Base-by-base conservation (phyloP, 2,329 filamentous ascomycete species). In the Tolypocladium capitatum region DNA sequence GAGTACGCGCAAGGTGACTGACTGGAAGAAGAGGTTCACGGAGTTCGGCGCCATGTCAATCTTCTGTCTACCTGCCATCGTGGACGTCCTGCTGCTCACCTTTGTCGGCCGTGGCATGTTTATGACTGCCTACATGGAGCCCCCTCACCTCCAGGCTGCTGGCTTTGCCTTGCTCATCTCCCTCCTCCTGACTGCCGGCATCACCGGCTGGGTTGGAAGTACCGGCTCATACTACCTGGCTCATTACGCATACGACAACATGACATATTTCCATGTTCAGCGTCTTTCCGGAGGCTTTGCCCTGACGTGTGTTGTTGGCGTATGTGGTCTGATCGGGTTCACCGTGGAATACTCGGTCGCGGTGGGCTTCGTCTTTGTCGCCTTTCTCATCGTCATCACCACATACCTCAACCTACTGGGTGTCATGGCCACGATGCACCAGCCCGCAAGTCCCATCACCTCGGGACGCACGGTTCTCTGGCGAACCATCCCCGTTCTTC, bases 171-270 rank as follows among this genome's bases (percentile, higher is more conserved):
- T 82, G 36, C 73, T 82, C 66, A 73, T 76, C 13, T 74, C 77
- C 2, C 64, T 81, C 8, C 61, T 82, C 13, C 63, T 81, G 24
- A 78, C 76, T 8, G 77, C 78, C 36, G 78, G 73, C 6, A 74
- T 81, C 43, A 78, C 77, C 24, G 79, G 77, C 7, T 81, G 76
- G 77, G 78, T 81, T 36, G 76, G 76, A 7, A 78, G 75, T 48
- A 76, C 76, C 28, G 79, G 78, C 2, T 76, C 75, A 31, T 83
- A 80, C 59, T 83, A 82, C 52, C 68, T 81, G 34, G 59, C 58
- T 33, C 62, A 53, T 43, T 64, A 62, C 47, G 64, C 63, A 16
- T 66, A 65, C 51, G 62, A 64, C 49, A 68, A 64, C 43, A 68
- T 69, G 65, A 63, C 67, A 32, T 63, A 65, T 50, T 68, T 69